These are phyloP conservation scores for Barnettozyma wickerhamii DNA, from an alignment of 805 yeast species.

Conservation along the genomic window DNA sequence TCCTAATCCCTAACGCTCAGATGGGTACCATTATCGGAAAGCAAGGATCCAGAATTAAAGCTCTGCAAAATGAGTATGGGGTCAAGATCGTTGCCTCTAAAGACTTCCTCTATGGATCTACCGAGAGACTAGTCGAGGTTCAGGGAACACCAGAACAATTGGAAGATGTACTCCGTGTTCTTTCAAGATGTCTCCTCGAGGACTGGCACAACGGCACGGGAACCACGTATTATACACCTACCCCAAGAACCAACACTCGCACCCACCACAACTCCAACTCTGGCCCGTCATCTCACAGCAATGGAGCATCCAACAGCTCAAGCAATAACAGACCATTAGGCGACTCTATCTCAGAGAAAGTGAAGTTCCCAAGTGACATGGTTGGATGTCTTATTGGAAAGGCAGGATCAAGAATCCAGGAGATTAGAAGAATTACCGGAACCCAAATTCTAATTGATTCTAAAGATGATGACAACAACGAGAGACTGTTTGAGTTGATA, in stretches of 20 bases:
- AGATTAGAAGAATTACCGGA: constrained; percentile 72
- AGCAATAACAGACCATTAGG: constrained; percentile 3
- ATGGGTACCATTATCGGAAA: constrained; percentile 88
- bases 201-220: constrained; percentile 67
- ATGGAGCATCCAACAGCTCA: neutral
- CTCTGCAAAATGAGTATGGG: constrained; percentile 60
- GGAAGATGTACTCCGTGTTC: constrained; percentile 49
- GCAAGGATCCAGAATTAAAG: constrained; percentile 75
- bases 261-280: constrained; percentile 9
- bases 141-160: constrained; percentile 73
- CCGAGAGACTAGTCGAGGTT: constrained; percentile 82
- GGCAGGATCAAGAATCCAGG: constrained; percentile 81
- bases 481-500: constrained; percentile 65
- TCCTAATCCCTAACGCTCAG: constrained; percentile 77
- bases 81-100: constrained; percentile 87
- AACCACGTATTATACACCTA: constrained; percentile 59
- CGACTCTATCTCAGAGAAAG: constrained; percentile 32
- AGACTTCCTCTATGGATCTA: constrained; percentile 73
- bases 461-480: constrained; percentile 57
- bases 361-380: constrained; percentile 69
- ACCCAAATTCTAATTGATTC: constrained; percentile 75
- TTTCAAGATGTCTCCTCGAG: constrained; percentile 69
- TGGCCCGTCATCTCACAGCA: constrained; percentile 12
- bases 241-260: constrained; percentile 17
- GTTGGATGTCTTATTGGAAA: constrained; percentile 91